These are phyloP conservation scores for Aureobasidium sp. DNA, from an alignment of 2,329 filamentous ascomycete species.

Conservation along the genomic window DNA sequence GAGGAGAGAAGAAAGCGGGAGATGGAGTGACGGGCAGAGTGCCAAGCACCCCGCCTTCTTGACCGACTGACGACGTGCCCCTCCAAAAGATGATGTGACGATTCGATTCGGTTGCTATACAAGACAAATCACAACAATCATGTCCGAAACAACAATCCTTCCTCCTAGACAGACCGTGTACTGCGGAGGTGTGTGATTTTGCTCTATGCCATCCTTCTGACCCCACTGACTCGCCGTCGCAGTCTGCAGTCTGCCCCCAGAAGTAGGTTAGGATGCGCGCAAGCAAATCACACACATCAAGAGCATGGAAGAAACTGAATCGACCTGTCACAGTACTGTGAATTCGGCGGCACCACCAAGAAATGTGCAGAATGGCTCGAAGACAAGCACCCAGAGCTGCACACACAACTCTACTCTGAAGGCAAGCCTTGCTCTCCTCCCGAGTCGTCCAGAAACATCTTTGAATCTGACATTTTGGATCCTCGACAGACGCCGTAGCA, in stretches of 20 bases:
- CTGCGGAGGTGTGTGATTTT: constrained; percentile 48
- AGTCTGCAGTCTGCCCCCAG: constrained; percentile 61
- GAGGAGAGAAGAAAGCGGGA: not conserved
- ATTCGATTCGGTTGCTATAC: not conserved
- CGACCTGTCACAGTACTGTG: constrained; percentile 67
- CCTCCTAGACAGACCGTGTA: constrained; percentile 52
- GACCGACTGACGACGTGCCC: constrained; percentile 8
- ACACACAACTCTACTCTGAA: constrained; percentile 75
- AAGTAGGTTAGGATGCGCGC: constrained; percentile 48
- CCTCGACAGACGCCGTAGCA: constrained; percentile 55
- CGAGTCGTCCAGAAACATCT: not conserved
- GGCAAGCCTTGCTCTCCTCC: constrained; percentile 47
- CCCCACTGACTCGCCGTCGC: constrained; percentile 23
- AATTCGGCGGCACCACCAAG: constrained; percentile 92
- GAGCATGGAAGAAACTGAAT: constrained; percentile 15
- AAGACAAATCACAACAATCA: constrained; percentile 17
- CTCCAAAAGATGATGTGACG: not conserved
- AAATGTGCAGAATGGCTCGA: constrained; percentile 97
- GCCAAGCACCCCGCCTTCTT: constrained; percentile 5
- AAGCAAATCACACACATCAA: constrained; percentile 16
- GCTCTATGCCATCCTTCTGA: not conserved
- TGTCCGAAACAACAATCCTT: constrained; percentile 28
- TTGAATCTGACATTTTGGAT: not conserved
- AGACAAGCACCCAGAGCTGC: constrained; percentile 64
- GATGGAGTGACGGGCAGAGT: not conserved